Evolutionary conservation across 768 basidiomycete genomes (phyloP), one percentile per base, ranked within the genome.

Genomic region (Rhodotorula graminis): DNA sequence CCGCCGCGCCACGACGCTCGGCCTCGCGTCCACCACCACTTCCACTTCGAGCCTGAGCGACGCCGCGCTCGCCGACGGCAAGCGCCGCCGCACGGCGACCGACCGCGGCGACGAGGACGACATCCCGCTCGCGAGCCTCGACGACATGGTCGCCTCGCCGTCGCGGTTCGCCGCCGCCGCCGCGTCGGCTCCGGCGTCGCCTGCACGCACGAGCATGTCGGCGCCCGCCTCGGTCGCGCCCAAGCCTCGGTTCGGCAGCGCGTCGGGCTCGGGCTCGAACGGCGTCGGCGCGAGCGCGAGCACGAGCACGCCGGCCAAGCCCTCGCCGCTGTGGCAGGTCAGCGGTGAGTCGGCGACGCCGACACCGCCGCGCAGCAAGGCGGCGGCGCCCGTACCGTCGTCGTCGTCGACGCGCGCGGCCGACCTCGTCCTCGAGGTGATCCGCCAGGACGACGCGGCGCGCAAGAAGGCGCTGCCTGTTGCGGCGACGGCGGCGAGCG

Each of bases 271-370:
- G 16, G 16, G 52, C 11, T 50, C 70, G 19, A 37, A 58, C 10
- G 47, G 58, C 14, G 58, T 12, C 0, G 58, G 40, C 50, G 6
- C 60, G 42, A 33, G 29, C 56, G 25, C 27, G 7, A 44, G 65
- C 10, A 23, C 40, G 8, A 61, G 67, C 27, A 75, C 74, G 42
- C 74, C 74, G 0, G 70, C 67, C 21, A 65, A 71, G 37, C 70
- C 70, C n/a, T 63, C 60, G 21, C 74, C 74, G 21, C 61, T 75
- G 29, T 75, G 74, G 74, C 74, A 75, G 49, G 74, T 75, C 56
- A 66, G 64, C 67, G 2, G 15, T 5, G 66, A 53, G 7, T 7
- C 52, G 25, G 27, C 52, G 12, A 12, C 12, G 29, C 64, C 56
- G 42, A 50, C 12, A 25, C 21, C 4, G 14, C 33, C 19, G 9